Base-by-base conservation (phyloP, 768 basidiomycete species). In the Leccinum subgranulosum region DNA sequence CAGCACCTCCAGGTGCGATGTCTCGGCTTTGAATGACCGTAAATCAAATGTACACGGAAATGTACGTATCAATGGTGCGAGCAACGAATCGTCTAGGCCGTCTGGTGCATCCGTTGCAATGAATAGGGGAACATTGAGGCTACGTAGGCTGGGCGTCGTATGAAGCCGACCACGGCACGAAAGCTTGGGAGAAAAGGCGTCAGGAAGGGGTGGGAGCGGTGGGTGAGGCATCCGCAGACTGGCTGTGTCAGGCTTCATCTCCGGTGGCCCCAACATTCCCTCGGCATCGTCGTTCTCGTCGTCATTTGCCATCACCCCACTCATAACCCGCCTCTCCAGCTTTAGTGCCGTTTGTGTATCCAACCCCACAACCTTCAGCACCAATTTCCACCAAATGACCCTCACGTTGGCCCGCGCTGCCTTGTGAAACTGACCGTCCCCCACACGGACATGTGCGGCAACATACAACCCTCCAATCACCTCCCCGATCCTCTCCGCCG, bases 31-130 rank as follows among this genome's bases (percentile, higher is more conserved):
- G 55, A 88, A 86, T 64, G 87, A 84, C 15, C 70, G 68, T 7
- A 89, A 73, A 59, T 79, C 79, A 66, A 85, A 85, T 17, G 76
- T 68, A 66, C 88, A 90, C 2, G 88, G 88, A 64, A 90, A 89
- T 6, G 81, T 79, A 28, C 61, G 68, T 31, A 74, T 66, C 63
- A 90, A 77, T 1, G 75, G 67, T 1, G 64, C 62, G 23, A 90
- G 76, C 5, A 76, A 57, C 4, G 79, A 74, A 62, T 85, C 73
- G 0, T 63, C 59, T 2, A 61, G 59, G 0, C 82, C 79, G 11
- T 73, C 64, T 6, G 65, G 58, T 12, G 77, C 77, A 66, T 89
- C 87, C 15, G 88, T 88, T 10, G 89, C 81, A 55, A 90, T 76
- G 71, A 81, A 90, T 39, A 90, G 64, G 0, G 86, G 85, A 6